These are phyloP conservation scores for Suillus clintonianus DNA, from an alignment of 768 basidiomycete genomes.

Conservation along the genomic window DNA sequence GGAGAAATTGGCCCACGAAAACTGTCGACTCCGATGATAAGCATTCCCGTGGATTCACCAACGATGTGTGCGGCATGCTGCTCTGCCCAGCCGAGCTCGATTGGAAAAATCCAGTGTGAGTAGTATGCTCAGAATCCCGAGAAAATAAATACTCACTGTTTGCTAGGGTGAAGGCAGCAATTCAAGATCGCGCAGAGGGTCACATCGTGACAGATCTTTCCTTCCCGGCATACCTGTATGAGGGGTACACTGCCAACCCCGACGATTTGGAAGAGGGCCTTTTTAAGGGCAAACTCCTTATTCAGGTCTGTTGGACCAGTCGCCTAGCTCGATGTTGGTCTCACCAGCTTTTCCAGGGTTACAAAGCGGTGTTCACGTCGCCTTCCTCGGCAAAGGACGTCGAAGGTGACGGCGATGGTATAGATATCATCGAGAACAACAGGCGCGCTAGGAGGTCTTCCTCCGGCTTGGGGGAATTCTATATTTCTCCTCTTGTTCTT, in stretches of 20 bases:
- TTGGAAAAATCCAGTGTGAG: not conserved
- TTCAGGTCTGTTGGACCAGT: conserved; percentile 14
- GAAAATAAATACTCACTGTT: not conserved
- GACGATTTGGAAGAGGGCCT: conserved; percentile 12
- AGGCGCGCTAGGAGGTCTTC: not conserved
- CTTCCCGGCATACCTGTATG: conserved; percentile 17
- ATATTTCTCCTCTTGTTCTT: not conserved
- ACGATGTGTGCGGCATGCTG: not conserved
- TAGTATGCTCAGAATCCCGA: not conserved
- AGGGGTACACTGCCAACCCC: not conserved
- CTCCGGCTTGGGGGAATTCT: too few species aligned
- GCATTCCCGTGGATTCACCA: not conserved
- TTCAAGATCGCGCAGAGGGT: conserved; percentile 9
- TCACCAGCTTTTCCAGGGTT: conserved; percentile 6
- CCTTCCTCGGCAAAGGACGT: conserved; percentile 13
- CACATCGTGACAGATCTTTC: conserved; percentile 11
- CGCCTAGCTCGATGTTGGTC: not conserved
- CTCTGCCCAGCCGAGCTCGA: not conserved
- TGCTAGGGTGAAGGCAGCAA: not conserved
- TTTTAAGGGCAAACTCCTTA: conserved; percentile 11
- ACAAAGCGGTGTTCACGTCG: conserved; percentile 13
- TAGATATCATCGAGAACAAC: not conserved
- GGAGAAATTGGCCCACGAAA: too few species aligned
- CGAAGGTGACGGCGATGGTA: not conserved
- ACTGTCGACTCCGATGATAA: not conserved